These are phyloP conservation scores for Plectranthus barbatus DNA, from an alignment of 257 asterid species.

Conservation along the genomic window DNA sequence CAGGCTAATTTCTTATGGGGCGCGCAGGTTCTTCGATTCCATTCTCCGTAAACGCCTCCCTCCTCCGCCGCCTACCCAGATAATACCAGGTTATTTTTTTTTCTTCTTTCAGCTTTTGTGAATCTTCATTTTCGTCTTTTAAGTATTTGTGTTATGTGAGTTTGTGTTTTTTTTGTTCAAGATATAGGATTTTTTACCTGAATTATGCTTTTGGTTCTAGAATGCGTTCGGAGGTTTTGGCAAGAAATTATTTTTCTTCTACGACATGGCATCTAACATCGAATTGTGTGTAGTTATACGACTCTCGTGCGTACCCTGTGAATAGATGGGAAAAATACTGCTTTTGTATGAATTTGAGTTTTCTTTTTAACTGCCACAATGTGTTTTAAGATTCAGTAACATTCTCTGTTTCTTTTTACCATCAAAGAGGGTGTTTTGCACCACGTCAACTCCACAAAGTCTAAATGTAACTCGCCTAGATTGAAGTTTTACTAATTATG, in stretches of 20 bases:
- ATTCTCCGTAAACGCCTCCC: slow-evolving; percentile 44
- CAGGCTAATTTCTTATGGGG: slow-evolving; percentile 42
- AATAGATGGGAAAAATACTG: too few relatives aligned
- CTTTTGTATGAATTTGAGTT: not conserved
- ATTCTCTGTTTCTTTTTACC: not conserved
- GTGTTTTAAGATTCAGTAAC: not conserved
- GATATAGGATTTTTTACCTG: not conserved
- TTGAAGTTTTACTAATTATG: slow-evolving; percentile 14
- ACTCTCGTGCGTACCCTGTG: not conserved
- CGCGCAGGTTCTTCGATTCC: slow-evolving; percentile 44
- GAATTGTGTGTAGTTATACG: not conserved
- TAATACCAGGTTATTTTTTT: slow-evolving; percentile 27
- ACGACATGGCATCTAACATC: not conserved
- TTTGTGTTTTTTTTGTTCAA: not conserved
- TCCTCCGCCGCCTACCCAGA: slow-evolving; percentile 27
- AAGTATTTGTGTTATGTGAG: not conserved
- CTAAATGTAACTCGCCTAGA: not conserved
- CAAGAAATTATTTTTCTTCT: not conserved
- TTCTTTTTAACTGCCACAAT: not conserved
- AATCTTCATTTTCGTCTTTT: not conserved
- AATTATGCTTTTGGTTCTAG: not conserved
- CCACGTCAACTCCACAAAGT: slow-evolving; percentile 7
- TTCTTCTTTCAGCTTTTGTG: not conserved
- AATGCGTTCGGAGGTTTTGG: not conserved
- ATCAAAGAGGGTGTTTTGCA: not conserved